A percentile compares a stretch with the other conserved stretches of the same genome.
phyloP scores from a whole-genome alignment of 1,284 basidiomycete species.

The Cutaneotrichosporon cutaneum region DNA sequence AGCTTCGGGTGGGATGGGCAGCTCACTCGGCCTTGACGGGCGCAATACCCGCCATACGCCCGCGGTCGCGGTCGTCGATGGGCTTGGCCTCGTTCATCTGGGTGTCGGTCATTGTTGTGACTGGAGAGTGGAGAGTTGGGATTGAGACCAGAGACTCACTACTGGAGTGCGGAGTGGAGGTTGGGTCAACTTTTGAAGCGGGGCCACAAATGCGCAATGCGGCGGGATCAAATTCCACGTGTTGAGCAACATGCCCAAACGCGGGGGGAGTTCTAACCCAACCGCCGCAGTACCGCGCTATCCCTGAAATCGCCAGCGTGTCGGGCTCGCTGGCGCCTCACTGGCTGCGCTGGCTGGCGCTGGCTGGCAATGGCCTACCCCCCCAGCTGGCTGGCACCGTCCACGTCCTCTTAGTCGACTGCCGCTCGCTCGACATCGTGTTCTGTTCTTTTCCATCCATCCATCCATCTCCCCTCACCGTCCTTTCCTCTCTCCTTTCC shows the following conservation, averaged over 20 bases:
- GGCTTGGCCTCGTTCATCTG: neutral
- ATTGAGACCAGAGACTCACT: no score
- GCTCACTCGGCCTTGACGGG: constrained; percentile 72
- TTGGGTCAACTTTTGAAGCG: neutral
- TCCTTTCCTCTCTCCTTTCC: constrained; percentile 13
- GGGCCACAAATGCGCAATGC: neutral
- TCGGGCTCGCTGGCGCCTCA: neutral
- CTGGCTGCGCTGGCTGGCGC: no score
- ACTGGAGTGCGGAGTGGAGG: neutral
- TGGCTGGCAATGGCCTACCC: no score
- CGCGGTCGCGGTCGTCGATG: constrained; percentile 10
- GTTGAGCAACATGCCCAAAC: neutral
- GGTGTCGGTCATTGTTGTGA: constrained; percentile 4
- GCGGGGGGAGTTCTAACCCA: neutral
- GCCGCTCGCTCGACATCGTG: neutral
- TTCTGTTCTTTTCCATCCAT: constrained; percentile 3
- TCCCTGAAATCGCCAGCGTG: constrained; percentile 6
- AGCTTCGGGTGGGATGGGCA: constrained; percentile 35
- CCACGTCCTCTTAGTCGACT: neutral
- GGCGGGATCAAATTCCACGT: neutral
- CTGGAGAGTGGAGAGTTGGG: neutral
- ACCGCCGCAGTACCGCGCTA: no score
- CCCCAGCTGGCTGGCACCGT: no score
- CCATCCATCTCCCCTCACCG: constrained; percentile 5
- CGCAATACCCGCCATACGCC: constrained; percentile 59